Base-by-base conservation (phyloP, 345 rosid species). In the Stellera chamaejasme region DNA sequence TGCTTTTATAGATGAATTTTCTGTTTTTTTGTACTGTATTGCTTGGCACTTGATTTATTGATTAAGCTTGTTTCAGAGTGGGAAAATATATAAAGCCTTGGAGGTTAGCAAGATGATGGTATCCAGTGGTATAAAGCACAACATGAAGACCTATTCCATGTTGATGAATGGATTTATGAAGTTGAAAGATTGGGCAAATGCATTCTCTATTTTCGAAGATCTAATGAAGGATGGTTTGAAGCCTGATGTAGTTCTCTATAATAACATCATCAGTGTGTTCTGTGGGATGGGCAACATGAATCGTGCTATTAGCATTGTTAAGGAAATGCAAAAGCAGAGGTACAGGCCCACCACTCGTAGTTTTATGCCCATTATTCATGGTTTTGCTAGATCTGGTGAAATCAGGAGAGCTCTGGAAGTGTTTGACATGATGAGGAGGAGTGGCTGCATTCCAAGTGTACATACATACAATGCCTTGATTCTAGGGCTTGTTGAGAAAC, bases 281-380 rank as follows among this genome's bases (percentile, higher is more conserved):
- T 93, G 99, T 69, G 97, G 96, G 58, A 88, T 93, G 99, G 97
- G 97, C 67, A 92, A 82, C 77, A 86, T 88, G 89, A 91, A 81
- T 6, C 87, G 99, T 61, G 99, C 97, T 1, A 68, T 93, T 70
- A 68, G 74, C 53, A 82, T 82, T 53, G 84, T 89, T 39, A 93
- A 86, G 61, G 85, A 82, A 69, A 93, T 93, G 99, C 88, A 84
- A 71, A 88, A 76, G 79, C 75, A 77, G 78, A 86, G 84, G 66
- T 85, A 77, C 58, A 76, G 79, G 57, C 97, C 97, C 47, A 86
- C 97, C 4, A 68, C 99, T 27, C 80, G 84, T 25, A 84, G 97
- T 14, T 86, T 84, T 77, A 66, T 86, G 97, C 99, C 99, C 53
- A 93, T 93, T 59, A 88, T 89, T 69, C 75, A 86, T 65, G 81